phyloP scores from a whole-genome alignment of 1,139 yeast genomes.

The Torulaspora pretoriensis region DNA sequence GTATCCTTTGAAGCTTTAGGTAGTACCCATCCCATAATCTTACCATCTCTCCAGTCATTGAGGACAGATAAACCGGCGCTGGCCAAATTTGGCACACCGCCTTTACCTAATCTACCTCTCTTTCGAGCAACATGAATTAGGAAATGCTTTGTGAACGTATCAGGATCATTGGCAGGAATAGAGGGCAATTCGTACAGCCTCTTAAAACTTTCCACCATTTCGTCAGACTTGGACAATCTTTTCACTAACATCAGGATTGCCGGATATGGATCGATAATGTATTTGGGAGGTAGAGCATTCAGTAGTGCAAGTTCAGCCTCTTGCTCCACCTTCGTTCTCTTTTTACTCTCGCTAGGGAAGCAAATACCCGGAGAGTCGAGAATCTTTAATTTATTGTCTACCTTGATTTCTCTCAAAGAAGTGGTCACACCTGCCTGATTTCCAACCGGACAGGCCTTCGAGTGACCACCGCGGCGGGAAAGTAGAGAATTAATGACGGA shows the following conservation, averaged over 20 bases:
- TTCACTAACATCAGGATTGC: conserved; percentile 76
- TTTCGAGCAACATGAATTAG: conserved; percentile 89
- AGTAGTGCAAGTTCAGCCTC: conserved; percentile 84
- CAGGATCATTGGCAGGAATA: conserved; percentile 56
- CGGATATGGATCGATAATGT: conserved; percentile 76
- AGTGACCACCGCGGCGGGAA: conserved; percentile 68
- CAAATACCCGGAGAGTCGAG: conserved; percentile 98
- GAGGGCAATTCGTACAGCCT: conserved; percentile 76
- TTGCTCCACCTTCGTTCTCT: conserved; percentile 55
- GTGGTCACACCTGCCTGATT: conserved; percentile 98
- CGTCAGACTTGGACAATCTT: conserved; percentile 63
- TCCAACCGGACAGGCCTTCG: conserved; percentile 90
- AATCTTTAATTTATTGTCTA: conserved; percentile 82
- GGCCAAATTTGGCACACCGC: conserved; percentile 86
- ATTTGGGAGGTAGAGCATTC: conserved; percentile 88
- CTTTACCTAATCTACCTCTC: conserved; percentile 87
- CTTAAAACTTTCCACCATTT: conserved; percentile 73
- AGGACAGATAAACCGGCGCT: conserved; percentile 81
- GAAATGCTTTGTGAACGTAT: conserved; percentile 74
- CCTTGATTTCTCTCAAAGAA: conserved; percentile 81
- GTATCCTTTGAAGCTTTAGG: conserved; percentile 62
- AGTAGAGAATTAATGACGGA: conserved; percentile 89
- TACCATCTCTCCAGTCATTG: conserved; percentile 97
- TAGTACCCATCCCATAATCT: conserved; percentile 84
- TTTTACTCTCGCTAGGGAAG: conserved; percentile 67